These are phyloP conservation scores for Alopecurus myosuroides DNA, from an alignment of 176 grass and related monocot species.

Conservation along the genomic window DNA sequence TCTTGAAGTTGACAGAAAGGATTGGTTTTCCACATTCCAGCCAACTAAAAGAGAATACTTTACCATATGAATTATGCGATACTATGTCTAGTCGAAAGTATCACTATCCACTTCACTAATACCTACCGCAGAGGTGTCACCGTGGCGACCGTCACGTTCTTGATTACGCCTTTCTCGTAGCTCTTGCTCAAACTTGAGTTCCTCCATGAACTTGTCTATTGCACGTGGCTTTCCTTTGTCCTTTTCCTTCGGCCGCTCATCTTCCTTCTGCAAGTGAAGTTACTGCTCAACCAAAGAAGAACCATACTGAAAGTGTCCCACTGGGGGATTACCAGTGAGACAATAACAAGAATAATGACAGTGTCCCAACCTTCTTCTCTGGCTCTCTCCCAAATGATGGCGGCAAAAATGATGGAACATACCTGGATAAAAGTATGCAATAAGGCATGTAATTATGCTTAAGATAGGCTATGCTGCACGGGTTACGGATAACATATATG, in stretches of 20 bases:
- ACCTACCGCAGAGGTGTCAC: conserved; percentile 64
- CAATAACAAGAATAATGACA: conserved; percentile 12
- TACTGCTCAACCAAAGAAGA: conserved; percentile 16
- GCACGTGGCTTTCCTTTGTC: conserved; percentile 85
- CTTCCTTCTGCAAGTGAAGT: conserved; percentile 61
- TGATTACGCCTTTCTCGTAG: conserved; percentile 77
- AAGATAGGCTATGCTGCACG: not conserved
- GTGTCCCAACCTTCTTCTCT: conserved; percentile 73
- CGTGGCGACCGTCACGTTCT: conserved; percentile 75
- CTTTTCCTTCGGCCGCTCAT: conserved; percentile 94
- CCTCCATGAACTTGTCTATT: conserved; percentile 97
- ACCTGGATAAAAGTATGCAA: conserved; percentile 64
- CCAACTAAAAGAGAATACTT: conserved; percentile 4
- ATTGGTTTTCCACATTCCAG: not conserved
- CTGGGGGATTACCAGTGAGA: not conserved
- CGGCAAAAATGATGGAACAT: conserved; percentile 97
- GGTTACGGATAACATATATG: conserved; percentile 11
- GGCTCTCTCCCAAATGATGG: conserved; percentile 80
- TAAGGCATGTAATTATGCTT: conserved; percentile 34
- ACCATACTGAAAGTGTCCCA: not conserved
- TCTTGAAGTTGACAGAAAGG: not conserved
- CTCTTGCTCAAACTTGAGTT: conserved; percentile 94
- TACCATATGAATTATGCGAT: not conserved
- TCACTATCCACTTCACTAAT: conserved; percentile 17
- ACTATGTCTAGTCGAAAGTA: not conserved